Percentiles rank a stretch among this genome's conserved stretches.
phyloP scores from a whole-genome alignment of 2,329 filamentous ascomycete species.

The Apiospora phragmitis region DNA sequence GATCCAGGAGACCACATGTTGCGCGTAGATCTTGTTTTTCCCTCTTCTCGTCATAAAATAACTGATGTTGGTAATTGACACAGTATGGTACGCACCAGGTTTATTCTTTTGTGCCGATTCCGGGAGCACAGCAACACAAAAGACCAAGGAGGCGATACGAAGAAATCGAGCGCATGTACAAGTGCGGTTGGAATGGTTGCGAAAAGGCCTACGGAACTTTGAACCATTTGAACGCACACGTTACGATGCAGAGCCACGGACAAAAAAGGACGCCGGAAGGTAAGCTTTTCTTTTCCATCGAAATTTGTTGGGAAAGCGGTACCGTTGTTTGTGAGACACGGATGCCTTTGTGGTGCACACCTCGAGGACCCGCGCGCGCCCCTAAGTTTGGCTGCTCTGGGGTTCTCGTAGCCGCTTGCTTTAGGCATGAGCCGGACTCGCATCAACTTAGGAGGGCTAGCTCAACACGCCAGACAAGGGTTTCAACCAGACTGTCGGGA shows the following conservation, averaged over 20 bases:
- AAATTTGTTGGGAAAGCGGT: background rate
- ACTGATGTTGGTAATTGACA: slow-evolving; percentile 33
- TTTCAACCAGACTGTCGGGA: slow-evolving; percentile 1
- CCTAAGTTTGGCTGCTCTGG: background rate
- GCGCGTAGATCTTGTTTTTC: slow-evolving; percentile 9
- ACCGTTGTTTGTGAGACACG: slow-evolving; percentile 15
- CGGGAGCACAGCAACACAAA: slow-evolving; percentile 96
- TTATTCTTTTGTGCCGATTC: slow-evolving; percentile 97
- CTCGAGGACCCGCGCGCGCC: background rate
- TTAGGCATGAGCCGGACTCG: slow-evolving; percentile 8
- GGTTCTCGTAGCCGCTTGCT: background rate
- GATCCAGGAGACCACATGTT: background rate
- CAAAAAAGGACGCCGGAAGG: slow-evolving; percentile 95
- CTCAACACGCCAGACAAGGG: slow-evolving; percentile 7
- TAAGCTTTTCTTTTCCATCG: slow-evolving; percentile 47
- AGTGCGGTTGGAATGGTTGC: slow-evolving; percentile 97
- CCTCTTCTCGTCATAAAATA: slow-evolving; percentile 22
- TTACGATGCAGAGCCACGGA: slow-evolving; percentile 98
- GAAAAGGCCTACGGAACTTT: slow-evolving; percentile 98
- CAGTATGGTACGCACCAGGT: slow-evolving; percentile 61
- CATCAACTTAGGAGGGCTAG: slow-evolving; percentile 11
- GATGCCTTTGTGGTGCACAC: background rate
- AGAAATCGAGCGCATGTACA: slow-evolving; percentile 99
- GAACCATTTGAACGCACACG: slow-evolving; percentile 96
- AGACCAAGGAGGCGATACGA: slow-evolving; percentile 90